Conservation (phyloP, 805 yeast genomes). For the Candida orba region DNA sequence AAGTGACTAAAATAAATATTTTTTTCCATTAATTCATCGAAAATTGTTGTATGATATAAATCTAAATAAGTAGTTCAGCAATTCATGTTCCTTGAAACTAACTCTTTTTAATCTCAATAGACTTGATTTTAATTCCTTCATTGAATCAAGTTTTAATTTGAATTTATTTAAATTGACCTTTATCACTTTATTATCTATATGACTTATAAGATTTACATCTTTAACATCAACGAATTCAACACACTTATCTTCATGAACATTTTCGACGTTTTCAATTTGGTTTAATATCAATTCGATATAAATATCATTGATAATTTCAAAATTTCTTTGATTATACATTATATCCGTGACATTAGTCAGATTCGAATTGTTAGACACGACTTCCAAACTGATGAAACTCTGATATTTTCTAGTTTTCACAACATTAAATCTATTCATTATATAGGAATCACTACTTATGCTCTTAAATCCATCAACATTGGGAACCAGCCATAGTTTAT, state of each 20-base stretch:
- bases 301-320: slow-evolving; percentile 8
- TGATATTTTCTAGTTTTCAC: slow-evolving; percentile 7
- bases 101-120: not conserved
- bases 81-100: not conserved
- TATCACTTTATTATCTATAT: not conserved
- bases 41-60: slow-evolving; percentile 1
- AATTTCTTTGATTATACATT: slow-evolving; percentile 9
- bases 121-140: not conserved
- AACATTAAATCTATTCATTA: slow-evolving; percentile 4
- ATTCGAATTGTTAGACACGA: slow-evolving; percentile 8
- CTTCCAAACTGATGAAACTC: slow-evolving; percentile 12
- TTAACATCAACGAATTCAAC: not conserved
- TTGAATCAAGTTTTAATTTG: not conserved
- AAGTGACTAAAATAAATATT: not conserved
- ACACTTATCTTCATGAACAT: not conserved
- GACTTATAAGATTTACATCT: not conserved
- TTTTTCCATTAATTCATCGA: not conserved
- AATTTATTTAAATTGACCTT: not conserved
- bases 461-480: slow-evolving; percentile 4
- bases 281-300: slow-evolving; percentile 7
- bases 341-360: slow-evolving; percentile 8
- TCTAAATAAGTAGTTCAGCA: not conserved
- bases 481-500: slow-evolving; percentile 10
- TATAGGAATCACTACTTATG: slow-evolving; percentile 11
- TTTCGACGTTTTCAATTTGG: not conserved